These are phyloP conservation scores for Micromonas pusilla DNA, from an alignment of 139 green algal genomes.

Conservation along the genomic window DNA sequence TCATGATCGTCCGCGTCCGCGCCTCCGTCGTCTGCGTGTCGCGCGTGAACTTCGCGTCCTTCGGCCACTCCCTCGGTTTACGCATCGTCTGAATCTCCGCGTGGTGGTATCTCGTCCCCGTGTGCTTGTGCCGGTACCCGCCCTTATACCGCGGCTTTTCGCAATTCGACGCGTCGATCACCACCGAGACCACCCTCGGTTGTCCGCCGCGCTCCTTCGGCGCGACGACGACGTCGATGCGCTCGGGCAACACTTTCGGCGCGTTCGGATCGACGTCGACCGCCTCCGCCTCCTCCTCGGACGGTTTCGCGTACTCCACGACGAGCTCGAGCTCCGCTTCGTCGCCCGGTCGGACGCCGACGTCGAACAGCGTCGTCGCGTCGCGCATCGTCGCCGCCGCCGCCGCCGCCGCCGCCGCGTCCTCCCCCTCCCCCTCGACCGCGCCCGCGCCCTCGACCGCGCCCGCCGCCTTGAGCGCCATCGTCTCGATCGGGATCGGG, in stretches of 20 bases:
- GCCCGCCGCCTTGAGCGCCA: no score
- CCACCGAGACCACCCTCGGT: neutral
- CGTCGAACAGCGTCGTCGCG: neutral
- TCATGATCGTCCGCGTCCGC: conserved; percentile 43
- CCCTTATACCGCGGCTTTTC: conserved; percentile 55
- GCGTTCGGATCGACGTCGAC: neutral
- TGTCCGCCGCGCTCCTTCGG: neutral
- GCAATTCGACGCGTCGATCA: neutral
- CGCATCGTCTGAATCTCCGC: conserved; percentile 54
- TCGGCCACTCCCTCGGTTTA: conserved; percentile 39
- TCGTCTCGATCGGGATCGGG: no score
- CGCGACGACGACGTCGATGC: neutral
- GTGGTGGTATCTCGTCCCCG: conserved; percentile 60
- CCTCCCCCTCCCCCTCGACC: no score
- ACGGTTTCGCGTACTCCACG: neutral
- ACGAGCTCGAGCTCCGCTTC: neutral
- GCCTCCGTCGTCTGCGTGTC: conserved; percentile 57
- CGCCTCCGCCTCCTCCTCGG: neutral
- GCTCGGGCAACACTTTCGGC: neutral
- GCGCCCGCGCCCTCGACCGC: no score
- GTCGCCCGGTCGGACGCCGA: neutral
- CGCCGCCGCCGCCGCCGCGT: no score
- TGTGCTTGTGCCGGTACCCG: conserved; percentile 58
- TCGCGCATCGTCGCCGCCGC: neutral
- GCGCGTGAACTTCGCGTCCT: conserved; percentile 48